phyloP scores from a whole-genome alignment of 2,329 filamentous ascomycete species.

The Aspergillus bombycis region DNA sequence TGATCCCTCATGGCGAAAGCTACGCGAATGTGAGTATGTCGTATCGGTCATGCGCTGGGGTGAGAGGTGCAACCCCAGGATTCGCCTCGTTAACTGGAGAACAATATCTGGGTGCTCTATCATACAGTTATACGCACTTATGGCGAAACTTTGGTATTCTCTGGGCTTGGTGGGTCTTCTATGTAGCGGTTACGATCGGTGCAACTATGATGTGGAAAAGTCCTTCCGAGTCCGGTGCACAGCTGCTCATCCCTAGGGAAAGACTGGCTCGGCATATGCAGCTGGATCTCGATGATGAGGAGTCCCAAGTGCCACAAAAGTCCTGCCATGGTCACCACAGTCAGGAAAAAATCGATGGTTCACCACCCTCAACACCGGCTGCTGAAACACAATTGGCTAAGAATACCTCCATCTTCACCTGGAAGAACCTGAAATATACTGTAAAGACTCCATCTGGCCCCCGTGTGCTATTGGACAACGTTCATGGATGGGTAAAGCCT shows the following conservation, averaged over 20 bases:
- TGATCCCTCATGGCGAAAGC: constrained; percentile 32
- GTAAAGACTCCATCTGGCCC: constrained; percentile 62
- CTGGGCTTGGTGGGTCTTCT: constrained; percentile 64
- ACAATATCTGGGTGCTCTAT: constrained; percentile 57
- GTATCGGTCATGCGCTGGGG: constrained; percentile 55
- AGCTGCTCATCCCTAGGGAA: constrained; percentile 64
- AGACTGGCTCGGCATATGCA: background rate
- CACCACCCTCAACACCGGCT: constrained; percentile 10
- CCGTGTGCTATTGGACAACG: constrained; percentile 64
- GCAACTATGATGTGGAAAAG: constrained; percentile 57
- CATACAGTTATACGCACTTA: constrained; percentile 53
- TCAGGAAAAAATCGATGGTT: background rate
- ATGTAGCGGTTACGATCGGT: constrained; percentile 59
- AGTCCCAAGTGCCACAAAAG: background rate
- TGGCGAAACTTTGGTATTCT: constrained; percentile 65
- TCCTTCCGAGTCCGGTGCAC: constrained; percentile 50
- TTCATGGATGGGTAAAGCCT: constrained; percentile 76
- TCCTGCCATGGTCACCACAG: background rate
- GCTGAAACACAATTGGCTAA: constrained; percentile 50
- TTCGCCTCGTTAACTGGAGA: constrained; percentile 56
- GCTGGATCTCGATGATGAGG: background rate
- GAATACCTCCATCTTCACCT: constrained; percentile 72
- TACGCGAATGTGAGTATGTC: constrained; percentile 24
- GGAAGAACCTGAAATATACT: constrained; percentile 72
- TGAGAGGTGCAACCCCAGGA: constrained; percentile 57